Evolutionary conservation across 2,329 filamentous ascomycete species (phyloP).

Genomic region (Phoma sp.): DNA sequence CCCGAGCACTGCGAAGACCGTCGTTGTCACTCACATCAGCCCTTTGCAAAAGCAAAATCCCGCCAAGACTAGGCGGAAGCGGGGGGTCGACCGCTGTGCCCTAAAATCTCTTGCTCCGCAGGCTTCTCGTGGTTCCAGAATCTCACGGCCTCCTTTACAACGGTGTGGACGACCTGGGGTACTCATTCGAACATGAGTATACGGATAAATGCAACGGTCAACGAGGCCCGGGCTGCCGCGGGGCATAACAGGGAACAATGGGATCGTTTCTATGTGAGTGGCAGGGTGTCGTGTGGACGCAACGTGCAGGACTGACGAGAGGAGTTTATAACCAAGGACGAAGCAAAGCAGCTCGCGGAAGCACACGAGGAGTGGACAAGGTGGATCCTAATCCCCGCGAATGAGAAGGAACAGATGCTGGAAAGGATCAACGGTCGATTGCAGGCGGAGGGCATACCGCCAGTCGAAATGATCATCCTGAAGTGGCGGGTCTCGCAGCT

Average conservation of each 20-base stretch:
- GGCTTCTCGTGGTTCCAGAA: constrained; percentile 40
- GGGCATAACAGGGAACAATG: constrained; percentile 48
- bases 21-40: constrained; percentile 48
- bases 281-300: constrained; percentile 13
- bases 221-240: constrained; percentile 43
- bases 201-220: constrained; percentile 47
- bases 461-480: constrained; percentile 47
- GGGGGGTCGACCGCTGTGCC: constrained; percentile 45
- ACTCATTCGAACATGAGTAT: constrained; percentile 43
- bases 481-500: constrained; percentile 48
- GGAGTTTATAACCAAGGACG: constrained; percentile 48
- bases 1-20: constrained; percentile 42
- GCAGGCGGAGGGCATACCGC: constrained; percentile 43
- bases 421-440: constrained; percentile 44
- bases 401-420: constrained; percentile 46
- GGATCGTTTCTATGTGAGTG: constrained; percentile 48
- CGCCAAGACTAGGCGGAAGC: constrained; percentile 48
- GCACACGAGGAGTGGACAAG: constrained; percentile 46
- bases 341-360: constrained; percentile 45
- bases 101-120: constrained; percentile 47
- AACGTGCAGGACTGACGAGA: constrained; percentile 31
- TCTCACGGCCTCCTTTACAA: constrained; percentile 31
- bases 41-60: constrained; percentile 45
- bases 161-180: constrained; percentile 29
- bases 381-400: constrained; percentile 47